Percentiles rank a stretch among this genome's conserved stretches.
phyloP scores from a whole-genome alignment of 768 basidiomycete genomes.

The Clitopilus passeckerianus region DNA sequence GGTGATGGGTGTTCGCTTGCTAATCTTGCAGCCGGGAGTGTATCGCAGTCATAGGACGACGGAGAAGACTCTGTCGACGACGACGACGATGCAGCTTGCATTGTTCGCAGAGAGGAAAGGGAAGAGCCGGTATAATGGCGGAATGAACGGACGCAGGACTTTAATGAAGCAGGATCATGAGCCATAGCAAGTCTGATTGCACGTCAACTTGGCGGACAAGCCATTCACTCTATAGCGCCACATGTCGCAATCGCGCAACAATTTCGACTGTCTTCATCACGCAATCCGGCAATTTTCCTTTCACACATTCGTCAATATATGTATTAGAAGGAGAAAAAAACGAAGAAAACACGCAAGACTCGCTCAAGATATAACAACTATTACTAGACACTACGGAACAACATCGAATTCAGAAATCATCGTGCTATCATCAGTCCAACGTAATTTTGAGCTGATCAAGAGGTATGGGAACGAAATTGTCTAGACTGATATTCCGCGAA shows the following conservation, averaged over 20 bases:
- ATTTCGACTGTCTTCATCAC: slow-evolving; percentile 8
- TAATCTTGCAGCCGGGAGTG: slow-evolving; percentile 59
- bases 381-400: neutral
- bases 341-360: slow-evolving; percentile 8
- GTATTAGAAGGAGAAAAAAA: slow-evolving; percentile 17
- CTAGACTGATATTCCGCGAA: slow-evolving; percentile 80
- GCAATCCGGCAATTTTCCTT: slow-evolving; percentile 11
- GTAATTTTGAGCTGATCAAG: slow-evolving; percentile 92
- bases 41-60: slow-evolving; percentile 60
- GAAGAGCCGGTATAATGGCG: slow-evolving; percentile 3
- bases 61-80: slow-evolving; percentile 18
- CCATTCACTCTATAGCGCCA: slow-evolving; percentile 30
- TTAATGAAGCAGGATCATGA: slow-evolving; percentile 1
- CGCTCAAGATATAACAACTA: slow-evolving; percentile 7
- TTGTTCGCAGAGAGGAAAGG: neutral
- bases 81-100: slow-evolving; percentile 3
- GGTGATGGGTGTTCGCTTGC: slow-evolving; percentile 21
- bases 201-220: slow-evolving; percentile 5
- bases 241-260: slow-evolving; percentile 34
- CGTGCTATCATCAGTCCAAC: slow-evolving; percentile 62
- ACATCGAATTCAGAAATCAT: slow-evolving; percentile 4
- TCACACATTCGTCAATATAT: slow-evolving; percentile 10
- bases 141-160: neutral
- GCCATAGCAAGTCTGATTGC: slow-evolving; percentile 4
- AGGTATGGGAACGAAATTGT: slow-evolving; percentile 96